Evolutionary conservation across 768 basidiomycete species (phyloP), one percentile per base, ranked within the genome.

Genomic region (Suillus placidus): DNA sequence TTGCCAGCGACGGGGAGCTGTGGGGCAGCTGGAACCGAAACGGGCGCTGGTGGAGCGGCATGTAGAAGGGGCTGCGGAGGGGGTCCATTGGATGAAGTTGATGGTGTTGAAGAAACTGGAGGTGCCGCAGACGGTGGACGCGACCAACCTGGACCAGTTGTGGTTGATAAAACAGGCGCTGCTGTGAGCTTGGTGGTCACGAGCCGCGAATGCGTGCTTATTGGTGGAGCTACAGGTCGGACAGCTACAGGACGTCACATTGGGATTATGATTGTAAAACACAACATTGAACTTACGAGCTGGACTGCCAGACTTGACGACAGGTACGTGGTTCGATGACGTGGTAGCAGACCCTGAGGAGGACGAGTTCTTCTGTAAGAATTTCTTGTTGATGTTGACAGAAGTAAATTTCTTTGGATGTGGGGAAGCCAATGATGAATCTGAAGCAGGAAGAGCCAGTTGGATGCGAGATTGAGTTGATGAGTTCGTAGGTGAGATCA

Each of bases 371-470:
- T 96, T 97, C 81, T 95, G 92, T 51, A 98, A 82, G 78, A 98
- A 99, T 78, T 93, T 94, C 87, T 95, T 97, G 82, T 94, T 97
- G 77, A 98, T 94, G 74, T 94, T 95, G 68, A 94, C 87, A 35
- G 94, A 87, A 74, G 83, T 93, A 78, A 95, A 96, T 73, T 91
- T 89, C 83, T 98, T 99, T 37, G 86, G 85, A 68, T 87, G 89
- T 2, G 85, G 84, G 4, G 77, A 71, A 20, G 72, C 71, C 30
- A 78, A 76, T 18, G 73, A 69, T 13, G 74, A 67, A 51, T 18
- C 42, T 9, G 70, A 40, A 10, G 62, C 62, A 45, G 75, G 43
- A 35, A 62, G 63, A 2, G 67, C 60, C 23, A 55, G 60, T 40
- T 63, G 64, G 23, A 35, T 66, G 26, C 63, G 68, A 42, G 67